A percentile compares a stretch with the other conserved stretches of the same genome.
These are phyloP conservation scores for Fusarium gaditjirri DNA, from an alignment of 2,329 filamentous ascomycete species.

Conservation along the genomic window DNA sequence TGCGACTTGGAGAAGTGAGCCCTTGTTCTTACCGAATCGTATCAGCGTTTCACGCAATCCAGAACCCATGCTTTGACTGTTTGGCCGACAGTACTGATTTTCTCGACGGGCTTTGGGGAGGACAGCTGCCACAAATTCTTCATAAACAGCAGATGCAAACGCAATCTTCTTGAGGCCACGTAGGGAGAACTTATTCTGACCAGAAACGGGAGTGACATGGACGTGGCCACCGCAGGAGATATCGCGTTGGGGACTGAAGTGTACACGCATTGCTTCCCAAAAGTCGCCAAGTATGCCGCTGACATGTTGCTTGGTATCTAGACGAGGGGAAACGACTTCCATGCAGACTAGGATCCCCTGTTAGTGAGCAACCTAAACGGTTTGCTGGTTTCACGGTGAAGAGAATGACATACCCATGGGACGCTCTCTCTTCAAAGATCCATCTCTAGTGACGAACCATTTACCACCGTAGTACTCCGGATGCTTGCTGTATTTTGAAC, in stretches of 20 bases:
- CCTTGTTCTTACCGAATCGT: conserved; percentile 43
- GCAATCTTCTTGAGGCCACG: conserved; percentile 51
- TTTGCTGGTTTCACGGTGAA: background rate
- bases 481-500: conserved; percentile 54
- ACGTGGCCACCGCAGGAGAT: conserved; percentile 53
- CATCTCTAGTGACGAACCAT: conserved; percentile 55
- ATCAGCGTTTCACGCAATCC: conserved; percentile 45
- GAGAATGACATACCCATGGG: conserved; percentile 48
- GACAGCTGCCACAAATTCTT: conserved; percentile 49
- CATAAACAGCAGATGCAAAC: conserved; percentile 50
- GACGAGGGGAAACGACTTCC: conserved; percentile 54
- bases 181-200: conserved; percentile 50
- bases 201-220: conserved; percentile 51
- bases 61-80: conserved; percentile 47
- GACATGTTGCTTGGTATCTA: conserved; percentile 50
- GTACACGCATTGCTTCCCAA: conserved; percentile 56
- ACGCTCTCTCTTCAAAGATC: conserved; percentile 51
- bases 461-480: conserved; percentile 56
- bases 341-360: conserved; percentile 49
- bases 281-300: conserved; percentile 51
- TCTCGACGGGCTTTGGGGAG: conserved; percentile 49
- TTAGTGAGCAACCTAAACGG: conserved; percentile 14
- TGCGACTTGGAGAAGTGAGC: conserved; percentile 45
- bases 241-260: conserved; percentile 52
- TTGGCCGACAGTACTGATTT: conserved; percentile 51